phyloP scores from a whole-genome alignment of 345 rosid species.

The Rubroshorea leprosula region DNA sequence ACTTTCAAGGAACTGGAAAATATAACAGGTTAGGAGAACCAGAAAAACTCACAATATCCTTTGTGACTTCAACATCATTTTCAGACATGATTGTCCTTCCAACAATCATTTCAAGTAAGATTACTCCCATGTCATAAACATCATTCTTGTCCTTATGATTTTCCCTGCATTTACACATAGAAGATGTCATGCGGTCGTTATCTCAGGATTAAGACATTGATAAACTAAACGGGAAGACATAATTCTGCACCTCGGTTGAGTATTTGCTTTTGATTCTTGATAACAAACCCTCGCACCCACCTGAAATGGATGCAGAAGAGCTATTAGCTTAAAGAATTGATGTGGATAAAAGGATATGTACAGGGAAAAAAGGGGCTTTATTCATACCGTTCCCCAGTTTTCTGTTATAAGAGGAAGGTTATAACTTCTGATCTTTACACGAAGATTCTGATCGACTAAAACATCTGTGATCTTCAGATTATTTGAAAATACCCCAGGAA shows the following conservation, averaged over 20 bases:
- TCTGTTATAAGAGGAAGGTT: constrained; percentile 44
- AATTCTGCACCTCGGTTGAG: constrained; percentile 19
- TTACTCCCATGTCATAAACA: constrained; percentile 48
- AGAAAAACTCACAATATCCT: constrained; percentile 43
- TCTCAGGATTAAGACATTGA: not conserved
- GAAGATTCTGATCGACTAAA: constrained; percentile 40
- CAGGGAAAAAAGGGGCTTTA: not conserved
- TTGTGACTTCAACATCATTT: constrained; percentile 29
- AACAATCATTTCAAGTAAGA: constrained; percentile 46
- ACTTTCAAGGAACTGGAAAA: not conserved
- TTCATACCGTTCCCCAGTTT: constrained; percentile 22
- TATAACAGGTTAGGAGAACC: not conserved
- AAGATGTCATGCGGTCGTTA: not conserved
- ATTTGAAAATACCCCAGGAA: constrained; percentile 45
- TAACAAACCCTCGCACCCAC: constrained; percentile 16
- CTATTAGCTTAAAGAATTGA: not conserved
- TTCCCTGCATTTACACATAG: constrained; percentile 23
- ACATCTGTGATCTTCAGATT: constrained; percentile 53
- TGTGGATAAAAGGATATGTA: not conserved
- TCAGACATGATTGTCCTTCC: constrained; percentile 43
- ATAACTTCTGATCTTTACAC: constrained; percentile 37
- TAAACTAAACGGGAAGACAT: not conserved
- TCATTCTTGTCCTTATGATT: constrained; percentile 32
- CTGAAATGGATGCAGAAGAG: constrained; percentile 23
- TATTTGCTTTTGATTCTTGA: constrained; percentile 20